Base-by-base conservation (phyloP, 768 basidiomycete species). In the Mycena haematopus region DNA sequence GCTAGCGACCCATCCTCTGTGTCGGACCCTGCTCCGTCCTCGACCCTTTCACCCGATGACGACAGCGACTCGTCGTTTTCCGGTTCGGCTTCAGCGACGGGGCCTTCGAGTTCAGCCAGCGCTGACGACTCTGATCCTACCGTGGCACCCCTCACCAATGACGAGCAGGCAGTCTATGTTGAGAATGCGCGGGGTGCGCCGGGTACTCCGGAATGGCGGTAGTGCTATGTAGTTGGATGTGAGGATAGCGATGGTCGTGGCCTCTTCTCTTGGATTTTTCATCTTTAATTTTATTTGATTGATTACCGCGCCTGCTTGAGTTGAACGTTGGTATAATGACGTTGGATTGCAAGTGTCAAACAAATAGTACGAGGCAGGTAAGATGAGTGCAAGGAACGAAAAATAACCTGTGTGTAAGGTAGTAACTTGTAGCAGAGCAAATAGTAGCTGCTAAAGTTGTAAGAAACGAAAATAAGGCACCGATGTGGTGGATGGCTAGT, bases 1-100 rank as follows among this genome's bases (percentile, higher is more conserved):
- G 64, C 70, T 0, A 69, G 76, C 22, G 55, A 73, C 78, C 1
- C 29, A 9, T 31, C 29, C 9, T 31, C 29, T 31, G 29, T 9
- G 29, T 31, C 29, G 29, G 29, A 31, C 29, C 9, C 29, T 31
- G 29, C 29, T 31, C 29, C 29, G 29, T 31, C 29, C 29, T 31
- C 29, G 29, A 31, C 29, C 9, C 29, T 9, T 4, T 31, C 29
- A 31, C 69, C 67, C 13, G 74, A 56, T 22, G 74, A 56, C 29
- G 35, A 50, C 55, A 50, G 51, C 50, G 42, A n/a, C 51, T 33
- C 62, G 21, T 58, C 50, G 24, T 47, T 19, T 19, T 46, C 44
- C 44, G 25, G 10, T n/a, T 56, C 61, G 29, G 38, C 56, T 36
- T 57, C 62, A 13, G 35, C 46, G 9, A 6, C 55, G 1, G 53